A percentile compares a stretch with the other conserved stretches of the same genome.
These are phyloP conservation scores for Tetrapyrgos nigripes DNA, from an alignment of 1,284 basidiomycete species.

Conservation along the genomic window DNA sequence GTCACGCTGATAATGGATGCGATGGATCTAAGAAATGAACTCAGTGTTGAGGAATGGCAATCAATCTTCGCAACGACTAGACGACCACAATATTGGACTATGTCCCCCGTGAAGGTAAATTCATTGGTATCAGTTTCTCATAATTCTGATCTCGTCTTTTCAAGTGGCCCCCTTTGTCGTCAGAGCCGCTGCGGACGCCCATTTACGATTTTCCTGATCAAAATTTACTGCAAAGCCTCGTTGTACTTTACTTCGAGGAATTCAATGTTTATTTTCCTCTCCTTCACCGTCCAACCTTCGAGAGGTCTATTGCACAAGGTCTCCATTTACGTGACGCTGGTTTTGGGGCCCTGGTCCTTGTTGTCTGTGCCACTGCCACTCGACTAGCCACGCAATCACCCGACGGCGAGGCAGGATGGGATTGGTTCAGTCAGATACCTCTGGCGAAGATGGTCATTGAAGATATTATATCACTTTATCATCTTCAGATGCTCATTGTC, in stretches of 20 bases:
- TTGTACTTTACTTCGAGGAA: conserved; percentile 64
- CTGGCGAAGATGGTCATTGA: neutral
- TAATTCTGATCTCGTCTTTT: neutral
- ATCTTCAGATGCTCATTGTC: conserved; percentile 3
- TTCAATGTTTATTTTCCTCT: conserved; percentile 60
- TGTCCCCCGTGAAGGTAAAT: neutral
- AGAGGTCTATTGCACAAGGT: conserved; percentile 51
- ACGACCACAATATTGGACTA: neutral
- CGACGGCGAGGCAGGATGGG: neutral
- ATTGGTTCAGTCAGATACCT: neutral
- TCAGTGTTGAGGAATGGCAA: neutral
- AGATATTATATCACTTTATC: neutral
- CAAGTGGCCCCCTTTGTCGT: neutral
- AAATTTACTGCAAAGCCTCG: conserved; percentile 56
- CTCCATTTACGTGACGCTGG: conserved; percentile 55
- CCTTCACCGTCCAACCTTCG: conserved; percentile 68
- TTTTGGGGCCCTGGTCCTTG: conserved; percentile 64
- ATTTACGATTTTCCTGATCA: conserved; percentile 46
- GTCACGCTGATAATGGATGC: neutral
- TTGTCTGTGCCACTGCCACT: conserved; percentile 68
- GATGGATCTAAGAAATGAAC: neutral
- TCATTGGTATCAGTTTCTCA: neutral
- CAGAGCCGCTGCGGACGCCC: neutral
- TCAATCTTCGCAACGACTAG: neutral
- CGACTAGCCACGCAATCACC: conserved; percentile 27